Evolutionary conservation across 768 basidiomycete species (phyloP).

Genomic region (Lactarius vividus): DNA sequence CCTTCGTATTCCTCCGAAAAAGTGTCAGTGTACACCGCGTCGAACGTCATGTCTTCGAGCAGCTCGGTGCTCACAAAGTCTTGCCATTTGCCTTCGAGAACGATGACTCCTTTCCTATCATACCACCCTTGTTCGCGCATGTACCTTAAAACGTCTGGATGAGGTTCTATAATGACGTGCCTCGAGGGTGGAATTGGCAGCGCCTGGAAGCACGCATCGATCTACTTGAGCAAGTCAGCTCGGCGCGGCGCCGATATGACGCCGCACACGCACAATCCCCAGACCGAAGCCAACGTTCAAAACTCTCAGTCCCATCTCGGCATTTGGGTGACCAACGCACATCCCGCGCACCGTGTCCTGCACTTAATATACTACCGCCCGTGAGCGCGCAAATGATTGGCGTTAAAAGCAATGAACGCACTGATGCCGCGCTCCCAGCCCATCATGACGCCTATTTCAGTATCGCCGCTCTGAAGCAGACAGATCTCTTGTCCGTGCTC

Average conservation of each 20-base stretch:
- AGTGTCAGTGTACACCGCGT: slow-evolving; percentile 88
- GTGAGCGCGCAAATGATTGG: slow-evolving; percentile 22
- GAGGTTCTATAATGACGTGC: slow-evolving; percentile 93
- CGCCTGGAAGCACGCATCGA: slow-evolving; percentile 78
- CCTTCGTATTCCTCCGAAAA: slow-evolving; percentile 85
- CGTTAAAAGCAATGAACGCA: slow-evolving; percentile 33
- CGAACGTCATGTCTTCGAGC: slow-evolving; percentile 69
- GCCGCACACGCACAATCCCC: slow-evolving; percentile 64
- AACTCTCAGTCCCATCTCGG: slow-evolving; percentile 52
- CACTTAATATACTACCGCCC: slow-evolving; percentile 50
- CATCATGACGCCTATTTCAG: slow-evolving; percentile 99
- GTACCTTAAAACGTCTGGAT: slow-evolving; percentile 83
- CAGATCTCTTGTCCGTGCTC: slow-evolving; percentile 81
- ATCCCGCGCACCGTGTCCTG: slow-evolving; percentile 67
- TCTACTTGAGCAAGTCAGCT: slow-evolving; percentile 43
- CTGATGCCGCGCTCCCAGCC: slow-evolving; percentile 91
- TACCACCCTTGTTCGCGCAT: slow-evolving; percentile 81
- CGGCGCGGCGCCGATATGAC: not conserved
- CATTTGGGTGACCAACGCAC: slow-evolving; percentile 50
- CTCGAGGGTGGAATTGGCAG: slow-evolving; percentile 54
- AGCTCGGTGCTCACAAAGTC: slow-evolving; percentile 65
- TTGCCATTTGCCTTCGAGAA: slow-evolving; percentile 94
- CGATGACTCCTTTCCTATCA: slow-evolving; percentile 67
- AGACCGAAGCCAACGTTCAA: slow-evolving; percentile 94
- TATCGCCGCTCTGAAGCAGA: slow-evolving; percentile 55